phyloP scores from a whole-genome alignment of 192 early-diverging fungal genomes.

The Entomortierella parvispora region DNA sequence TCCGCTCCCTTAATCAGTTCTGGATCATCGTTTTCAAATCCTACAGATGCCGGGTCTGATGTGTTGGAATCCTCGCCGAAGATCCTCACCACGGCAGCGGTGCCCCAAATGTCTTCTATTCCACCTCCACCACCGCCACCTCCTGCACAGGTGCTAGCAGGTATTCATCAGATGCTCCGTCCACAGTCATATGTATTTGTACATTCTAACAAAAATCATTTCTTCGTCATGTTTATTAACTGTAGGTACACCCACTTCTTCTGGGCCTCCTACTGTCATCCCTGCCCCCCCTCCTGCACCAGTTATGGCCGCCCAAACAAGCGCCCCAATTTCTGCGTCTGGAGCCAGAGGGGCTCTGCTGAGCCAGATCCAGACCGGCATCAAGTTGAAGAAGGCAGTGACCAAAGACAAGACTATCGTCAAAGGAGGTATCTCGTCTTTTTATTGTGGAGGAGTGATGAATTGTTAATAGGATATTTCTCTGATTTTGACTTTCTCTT shows the following conservation, averaged over 20 bases:
- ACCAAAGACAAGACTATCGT: conserved; percentile 73
- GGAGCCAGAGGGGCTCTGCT: conserved; percentile 66
- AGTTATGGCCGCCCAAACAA: conserved; percentile 1
- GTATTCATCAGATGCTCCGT: too few species aligned
- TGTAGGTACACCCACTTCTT: conserved; percentile 25
- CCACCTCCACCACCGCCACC: conserved; percentile 38
- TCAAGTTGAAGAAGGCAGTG: conserved; percentile 64
- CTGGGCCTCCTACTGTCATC: conserved; percentile 13
- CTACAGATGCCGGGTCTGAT: conserved; percentile 12
- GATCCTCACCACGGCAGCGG: too few species aligned
- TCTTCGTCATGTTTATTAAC: too few species aligned
- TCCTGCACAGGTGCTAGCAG: conserved; percentile 6
- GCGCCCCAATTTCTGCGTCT: conserved; percentile 10
- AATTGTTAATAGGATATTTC: too few species aligned
- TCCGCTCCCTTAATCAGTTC: not conserved
- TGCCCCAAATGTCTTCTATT: too few species aligned
- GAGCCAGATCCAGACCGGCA: conserved; percentile 77
- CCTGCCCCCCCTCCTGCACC: conserved; percentile 17
- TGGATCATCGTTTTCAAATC: not conserved
- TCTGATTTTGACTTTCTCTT: not conserved
- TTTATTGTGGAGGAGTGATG: too few species aligned
- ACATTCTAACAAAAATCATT: too few species aligned
- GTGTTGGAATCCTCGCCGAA: conserved; percentile 6
- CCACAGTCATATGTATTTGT: too few species aligned
- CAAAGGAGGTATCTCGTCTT: conserved; percentile 19